Conservation (phyloP, 176 grass and related monocot genomes). For the Aegilops tauschii region DNA sequence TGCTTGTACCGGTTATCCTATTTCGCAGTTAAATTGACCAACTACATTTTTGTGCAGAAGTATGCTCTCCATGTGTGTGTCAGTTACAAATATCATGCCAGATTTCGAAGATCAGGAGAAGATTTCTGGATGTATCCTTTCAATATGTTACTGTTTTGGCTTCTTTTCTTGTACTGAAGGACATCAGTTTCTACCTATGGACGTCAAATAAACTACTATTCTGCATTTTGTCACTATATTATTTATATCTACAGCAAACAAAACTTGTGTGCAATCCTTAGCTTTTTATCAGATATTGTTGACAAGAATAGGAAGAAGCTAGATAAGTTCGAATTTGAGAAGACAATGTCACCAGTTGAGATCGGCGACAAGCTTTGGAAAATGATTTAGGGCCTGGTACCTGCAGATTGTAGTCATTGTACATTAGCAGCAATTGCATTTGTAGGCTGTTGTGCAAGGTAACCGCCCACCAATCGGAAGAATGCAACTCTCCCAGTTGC, state of each 20-base stretch:
- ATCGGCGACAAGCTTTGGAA: constrained; percentile 70
- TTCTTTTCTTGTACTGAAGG: neutral
- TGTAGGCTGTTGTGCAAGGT: neutral
- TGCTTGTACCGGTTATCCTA: neutral
- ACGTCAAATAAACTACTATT: neutral
- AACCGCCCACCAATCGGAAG: neutral
- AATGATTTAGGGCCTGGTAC: constrained; percentile 22
- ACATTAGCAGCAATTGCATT: neutral
- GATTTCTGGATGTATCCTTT: constrained; percentile 93
- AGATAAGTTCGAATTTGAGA: constrained; percentile 57
- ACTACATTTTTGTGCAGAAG: constrained; percentile 42
- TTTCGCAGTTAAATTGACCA: constrained; percentile 22
- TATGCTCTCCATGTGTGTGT: constrained; percentile 74
- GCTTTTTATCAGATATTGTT: constrained; percentile 49
- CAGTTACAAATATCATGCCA: constrained; percentile 69
- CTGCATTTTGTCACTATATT: neutral
- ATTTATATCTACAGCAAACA: neutral
- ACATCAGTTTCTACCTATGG: neutral
- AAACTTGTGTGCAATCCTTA: constrained; percentile 35
- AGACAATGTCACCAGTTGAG: constrained; percentile 25
- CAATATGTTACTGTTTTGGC: neutral
- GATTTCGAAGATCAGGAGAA: constrained; percentile 63
- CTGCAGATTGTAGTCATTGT: neutral
- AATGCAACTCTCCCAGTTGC: neutral
- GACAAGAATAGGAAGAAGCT: constrained; percentile 56